Base-by-base conservation (phyloP, 495 filamentous ascomycete species). In the Thozetella sp. region DNA sequence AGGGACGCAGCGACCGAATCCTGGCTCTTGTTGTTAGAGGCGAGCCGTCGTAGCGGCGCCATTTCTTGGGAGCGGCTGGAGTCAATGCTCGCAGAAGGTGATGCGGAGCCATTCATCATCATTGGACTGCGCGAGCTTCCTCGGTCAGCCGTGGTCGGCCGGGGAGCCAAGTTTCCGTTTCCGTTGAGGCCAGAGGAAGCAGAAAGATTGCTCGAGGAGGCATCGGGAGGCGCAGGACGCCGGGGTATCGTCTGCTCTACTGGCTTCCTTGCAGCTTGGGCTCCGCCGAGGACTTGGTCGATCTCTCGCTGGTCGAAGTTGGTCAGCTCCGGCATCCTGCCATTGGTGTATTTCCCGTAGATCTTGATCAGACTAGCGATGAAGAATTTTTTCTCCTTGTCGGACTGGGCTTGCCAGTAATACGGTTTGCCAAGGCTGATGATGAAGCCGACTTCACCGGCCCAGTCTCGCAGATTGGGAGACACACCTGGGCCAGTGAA, bases 331-430 rank as follows among this genome's bases (percentile, higher is more conserved):
- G 95, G 95, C 22, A 88, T 73, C 59, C 86, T 90, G 11, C 96
- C 95, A 24, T 91, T 90, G 12, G 96, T 98, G 68, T 97, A 99
- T 69, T 97, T 98, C 58, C 85, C 88, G 70, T 90, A 99, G 37
- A 99, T 97, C 75, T 97, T 98, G 59, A 97, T 84, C 61, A 97
- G 72, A 67, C 92, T 96, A 24, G 89, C 90, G 67, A 98, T 96
- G 72, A 99, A 99, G 76, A 97, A 98, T 57, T 96, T 93, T 80
- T 97, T 98, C 73, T 98, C 95, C 76, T 96, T 97, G 50, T 89
- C 82, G 13, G 89, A 93, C 37, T 88, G 83, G 19, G 96, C 93
- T 75, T 95, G 88, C 95, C 95, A 99, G 72, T 96, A 98, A 71
- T 99, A 99, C 0, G 93, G 90, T 72, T 99, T 99, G 12, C 90